A percentile compares a stretch with the other conserved stretches of the same genome.
phyloP scores from a whole-genome alignment of 371 early-diverging fungal genomes.

The Mucor irregularis region DNA sequence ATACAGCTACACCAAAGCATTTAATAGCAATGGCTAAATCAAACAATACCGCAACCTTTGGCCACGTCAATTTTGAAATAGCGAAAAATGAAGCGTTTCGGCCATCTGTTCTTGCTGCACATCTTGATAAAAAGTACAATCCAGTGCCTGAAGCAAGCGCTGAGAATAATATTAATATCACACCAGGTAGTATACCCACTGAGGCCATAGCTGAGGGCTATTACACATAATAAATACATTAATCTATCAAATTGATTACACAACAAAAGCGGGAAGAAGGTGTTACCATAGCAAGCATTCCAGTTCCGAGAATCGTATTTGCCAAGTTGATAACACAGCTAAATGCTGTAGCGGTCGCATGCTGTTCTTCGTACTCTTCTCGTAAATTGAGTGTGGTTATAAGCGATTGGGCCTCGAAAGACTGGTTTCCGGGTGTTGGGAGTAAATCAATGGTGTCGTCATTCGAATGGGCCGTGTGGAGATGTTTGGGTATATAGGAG shows the following conservation, averaged over 20 bases:
- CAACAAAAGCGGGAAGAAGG: too few species aligned
- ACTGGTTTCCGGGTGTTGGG: neutral
- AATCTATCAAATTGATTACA: too few species aligned
- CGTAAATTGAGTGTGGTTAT: conserved; percentile 7
- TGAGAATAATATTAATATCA: conserved; percentile 75
- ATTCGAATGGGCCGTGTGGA: too few species aligned
- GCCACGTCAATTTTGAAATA: conserved; percentile 89
- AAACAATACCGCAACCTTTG: conserved; percentile 87
- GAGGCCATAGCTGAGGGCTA: conserved; percentile 85
- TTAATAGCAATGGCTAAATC: conserved; percentile 98
- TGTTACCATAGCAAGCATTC: conserved; percentile 97
- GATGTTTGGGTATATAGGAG: too few species aligned
- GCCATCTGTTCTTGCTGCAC: conserved; percentile 72
- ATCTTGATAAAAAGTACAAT: conserved; percentile 77
- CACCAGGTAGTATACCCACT: conserved; percentile 83
- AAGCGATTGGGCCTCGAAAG: neutral
- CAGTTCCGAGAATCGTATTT: conserved; percentile 95
- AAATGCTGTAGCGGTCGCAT: conserved; percentile 35
- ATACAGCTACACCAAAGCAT: conserved; percentile 98
- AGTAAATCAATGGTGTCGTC: neutral
- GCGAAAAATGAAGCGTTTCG: conserved; percentile 89
- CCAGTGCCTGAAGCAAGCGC: conserved; percentile 80
- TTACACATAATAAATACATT: neutral
- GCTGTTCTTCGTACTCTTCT: conserved; percentile 20
- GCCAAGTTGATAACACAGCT: conserved; percentile 74